Evolutionary conservation across 2,329 filamentous ascomycete genomes (phyloP).

Genomic region (Xenoacremonium recifei): DNA sequence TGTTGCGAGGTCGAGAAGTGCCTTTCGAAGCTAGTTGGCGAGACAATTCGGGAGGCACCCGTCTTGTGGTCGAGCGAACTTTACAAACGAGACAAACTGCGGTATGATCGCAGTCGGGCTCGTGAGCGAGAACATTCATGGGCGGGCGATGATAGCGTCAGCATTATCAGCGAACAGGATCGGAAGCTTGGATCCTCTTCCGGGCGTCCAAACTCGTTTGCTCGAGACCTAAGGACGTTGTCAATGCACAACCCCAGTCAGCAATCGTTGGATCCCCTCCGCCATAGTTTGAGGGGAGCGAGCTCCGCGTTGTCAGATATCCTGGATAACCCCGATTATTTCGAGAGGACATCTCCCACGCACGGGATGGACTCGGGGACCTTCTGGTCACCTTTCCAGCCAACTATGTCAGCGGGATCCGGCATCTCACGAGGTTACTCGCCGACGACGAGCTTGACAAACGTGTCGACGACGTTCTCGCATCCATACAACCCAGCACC

Average conservation of each 20-base stretch:
- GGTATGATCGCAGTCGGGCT: slow-evolving; percentile 48
- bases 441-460: slow-evolving; percentile 60
- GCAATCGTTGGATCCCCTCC: slow-evolving; percentile 67
- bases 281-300: slow-evolving; percentile 58
- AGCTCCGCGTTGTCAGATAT: slow-evolving; percentile 62
- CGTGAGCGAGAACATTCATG: slow-evolving; percentile 48
- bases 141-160: slow-evolving; percentile 49
- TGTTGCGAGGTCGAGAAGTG: slow-evolving; percentile 87
- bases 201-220: slow-evolving; percentile 49
- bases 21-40: slow-evolving; percentile 80
- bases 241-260: slow-evolving; percentile 64
- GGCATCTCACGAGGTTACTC: slow-evolving; percentile 58
- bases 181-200: slow-evolving; percentile 43
- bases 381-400: slow-evolving; percentile 87
- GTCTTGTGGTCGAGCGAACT: slow-evolving; percentile 92
- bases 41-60: slow-evolving; percentile 79
- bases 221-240: slow-evolving; percentile 56
- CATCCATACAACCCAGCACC: slow-evolving; percentile 40
- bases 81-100: slow-evolving; percentile 72
- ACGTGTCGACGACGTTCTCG: slow-evolving; percentile 51
- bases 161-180: slow-evolving; percentile 55
- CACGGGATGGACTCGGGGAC: slow-evolving; percentile 74
- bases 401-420: slow-evolving; percentile 62
- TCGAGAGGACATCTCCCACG: slow-evolving; percentile 66
- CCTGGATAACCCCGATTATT: slow-evolving; percentile 68